Conservation (phyloP, 73 alveolate species). For the Strombidium stylifer region DNA sequence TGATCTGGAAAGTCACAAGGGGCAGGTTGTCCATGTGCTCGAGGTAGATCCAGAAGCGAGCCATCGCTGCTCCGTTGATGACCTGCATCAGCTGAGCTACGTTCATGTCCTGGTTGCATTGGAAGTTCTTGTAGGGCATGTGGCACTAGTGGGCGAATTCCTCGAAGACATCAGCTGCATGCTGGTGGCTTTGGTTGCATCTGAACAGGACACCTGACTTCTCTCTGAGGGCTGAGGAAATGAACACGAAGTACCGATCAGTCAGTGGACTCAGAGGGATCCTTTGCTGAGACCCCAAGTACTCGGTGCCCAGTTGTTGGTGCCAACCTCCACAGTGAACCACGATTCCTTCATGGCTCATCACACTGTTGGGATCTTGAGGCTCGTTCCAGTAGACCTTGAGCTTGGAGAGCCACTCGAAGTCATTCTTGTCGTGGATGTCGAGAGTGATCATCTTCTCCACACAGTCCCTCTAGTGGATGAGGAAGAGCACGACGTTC, state of each 20-base stretch:
- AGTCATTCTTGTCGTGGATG: constrained; percentile 32
- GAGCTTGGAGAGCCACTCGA: constrained; percentile 65
- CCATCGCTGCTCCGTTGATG: constrained; percentile 74
- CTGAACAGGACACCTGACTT: constrained; percentile 59
- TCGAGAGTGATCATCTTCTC: constrained; percentile 38
- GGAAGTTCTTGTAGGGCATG: constrained; percentile 39
- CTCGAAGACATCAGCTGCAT: constrained; percentile 58
- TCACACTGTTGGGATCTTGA: constrained; percentile 57
- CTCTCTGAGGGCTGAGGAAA: constrained; percentile 65
- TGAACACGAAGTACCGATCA: constrained; percentile 59
- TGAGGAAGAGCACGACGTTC: constrained; percentile 30
- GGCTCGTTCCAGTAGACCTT: constrained; percentile 63
- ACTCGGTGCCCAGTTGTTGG: constrained; percentile 51
- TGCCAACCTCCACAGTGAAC: constrained; percentile 78
- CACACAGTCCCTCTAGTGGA: constrained; percentile 59
- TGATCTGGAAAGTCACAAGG: constrained; percentile 25
- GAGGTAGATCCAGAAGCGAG: constrained; percentile 56
- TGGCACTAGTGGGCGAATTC: constrained; percentile 57
- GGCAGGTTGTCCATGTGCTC: constrained; percentile 51
- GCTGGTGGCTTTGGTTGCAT: constrained; percentile 32
- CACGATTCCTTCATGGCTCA: no score
- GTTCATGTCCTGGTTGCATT: constrained; percentile 24
- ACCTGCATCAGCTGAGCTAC: constrained; percentile 41
- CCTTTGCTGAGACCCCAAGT: constrained; percentile 53
- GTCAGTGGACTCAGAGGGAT: constrained; percentile 61